Conservation (phyloP, 169 alveolate species). For the Plasmodium coatneyi region DNA sequence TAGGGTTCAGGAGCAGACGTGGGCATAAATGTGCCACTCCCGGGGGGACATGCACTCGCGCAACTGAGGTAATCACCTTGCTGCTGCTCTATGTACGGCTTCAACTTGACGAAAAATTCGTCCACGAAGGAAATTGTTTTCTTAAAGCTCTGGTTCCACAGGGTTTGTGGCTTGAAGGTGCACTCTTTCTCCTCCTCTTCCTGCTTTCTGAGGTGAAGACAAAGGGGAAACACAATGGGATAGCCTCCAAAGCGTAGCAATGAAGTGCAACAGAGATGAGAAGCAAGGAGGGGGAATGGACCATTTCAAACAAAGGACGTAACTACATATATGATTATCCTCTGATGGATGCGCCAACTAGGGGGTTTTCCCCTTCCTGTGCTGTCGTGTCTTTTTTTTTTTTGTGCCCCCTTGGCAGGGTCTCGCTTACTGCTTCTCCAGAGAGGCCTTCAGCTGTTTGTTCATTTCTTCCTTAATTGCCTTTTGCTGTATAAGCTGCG, state of each 20-base stretch:
- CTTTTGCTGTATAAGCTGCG: slow-evolving; percentile 65
- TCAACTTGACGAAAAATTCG: slow-evolving; percentile 56
- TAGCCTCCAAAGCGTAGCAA: not conserved
- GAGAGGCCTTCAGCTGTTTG: slow-evolving; percentile 53
- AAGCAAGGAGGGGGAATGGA: not conserved
- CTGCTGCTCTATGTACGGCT: slow-evolving; percentile 69
- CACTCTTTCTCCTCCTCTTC: slow-evolving; percentile 72
- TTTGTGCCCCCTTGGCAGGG: not conserved
- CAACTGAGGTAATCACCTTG: slow-evolving; percentile 11
- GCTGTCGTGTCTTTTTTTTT: too few species aligned
- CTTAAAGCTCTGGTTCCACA: slow-evolving; percentile 70
- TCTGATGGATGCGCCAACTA: not conserved
- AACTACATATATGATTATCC: not conserved
- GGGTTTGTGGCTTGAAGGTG: slow-evolving; percentile 66
- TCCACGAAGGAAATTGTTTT: slow-evolving; percentile 69
- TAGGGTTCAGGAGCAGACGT: not conserved
- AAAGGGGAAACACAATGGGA: not conserved
- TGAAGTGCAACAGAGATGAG: not conserved
- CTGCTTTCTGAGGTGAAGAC: slow-evolving; percentile 23
- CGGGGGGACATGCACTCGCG: not conserved
- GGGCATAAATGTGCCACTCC: not conserved
- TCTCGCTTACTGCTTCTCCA: slow-evolving; percentile 54
- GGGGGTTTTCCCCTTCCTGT: not conserved
- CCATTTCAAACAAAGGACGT: not conserved
- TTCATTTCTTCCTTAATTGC: slow-evolving; percentile 72